Base-by-base conservation (phyloP, 345 rosid species). In the Eucalyptus melliodora region DNA sequence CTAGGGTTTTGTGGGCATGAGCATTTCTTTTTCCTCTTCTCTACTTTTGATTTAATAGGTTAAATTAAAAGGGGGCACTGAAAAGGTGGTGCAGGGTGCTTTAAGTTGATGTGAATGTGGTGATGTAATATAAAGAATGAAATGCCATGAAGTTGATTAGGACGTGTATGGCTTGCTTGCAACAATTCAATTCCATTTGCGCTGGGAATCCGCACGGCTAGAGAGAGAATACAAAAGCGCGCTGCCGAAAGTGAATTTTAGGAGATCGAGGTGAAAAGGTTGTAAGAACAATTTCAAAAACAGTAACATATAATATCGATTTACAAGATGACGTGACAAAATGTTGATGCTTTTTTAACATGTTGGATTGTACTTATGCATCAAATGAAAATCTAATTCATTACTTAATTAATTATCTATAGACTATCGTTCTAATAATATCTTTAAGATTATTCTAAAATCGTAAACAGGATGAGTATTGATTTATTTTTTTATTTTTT, bases 171-270 rank as follows among this genome's bases (percentile, higher is more conserved):
- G 92, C 88, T 90, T 87, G 50, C 80, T 65, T 6, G 51, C 26
- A 89, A 55, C 89, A 53, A 16, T 87, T 27, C 49, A 53, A 44
- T 62, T 40, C 62, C 86, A 53, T 91, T 91, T 40, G 92, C 89
- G 81, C 88, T 40, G 49, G 86, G 93, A 94, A 92, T 93, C 94
- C 89, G 16, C 80, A 77, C 5, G 40, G 51, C 69, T 27, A 12
- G 67, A 23, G 45, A 92, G 93, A 92, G 91, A 93, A 89, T 87
- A 56, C 86, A 89, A 88, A 87, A 77, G 85, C 47, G 47, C 77
- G 88, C 60, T 87, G 91, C 93, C 92, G 91, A 92, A 93, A 92
- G 93, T 44, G 82, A 40, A 53, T 40, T 77, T 77, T 40, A 21
- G 85, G 47, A 40, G 27, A 37, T 77, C 67, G 88, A 87, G 14